Conservation (phyloP, 1,284 basidiomycete genomes). For the Puccinia novopanici region DNA sequence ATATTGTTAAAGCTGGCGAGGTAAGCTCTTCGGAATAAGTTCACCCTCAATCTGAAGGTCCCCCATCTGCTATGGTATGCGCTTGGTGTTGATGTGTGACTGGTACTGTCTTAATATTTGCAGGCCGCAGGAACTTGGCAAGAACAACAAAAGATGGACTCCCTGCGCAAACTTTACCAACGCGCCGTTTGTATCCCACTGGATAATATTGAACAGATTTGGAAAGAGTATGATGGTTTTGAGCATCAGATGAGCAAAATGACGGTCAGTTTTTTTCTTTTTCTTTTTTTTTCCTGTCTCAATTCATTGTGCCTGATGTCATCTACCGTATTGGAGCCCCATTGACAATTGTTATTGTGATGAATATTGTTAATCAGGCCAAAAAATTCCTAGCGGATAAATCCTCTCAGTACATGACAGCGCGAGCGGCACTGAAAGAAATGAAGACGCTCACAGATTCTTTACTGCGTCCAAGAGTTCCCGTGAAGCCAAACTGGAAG, state of each 20-base stretch:
- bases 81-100: not conserved
- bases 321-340: not conserved
- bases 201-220: constrained; percentile 87
- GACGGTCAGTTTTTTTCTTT: constrained; percentile 65
- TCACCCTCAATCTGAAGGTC: not conserved
- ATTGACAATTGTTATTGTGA: not conserved
- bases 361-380: constrained; percentile 63
- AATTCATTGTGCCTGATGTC: not conserved
- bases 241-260: constrained; percentile 88
- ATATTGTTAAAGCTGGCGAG: constrained; percentile 78
- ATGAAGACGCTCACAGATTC: constrained; percentile 65
- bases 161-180: constrained; percentile 86
- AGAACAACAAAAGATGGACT: constrained; percentile 91
- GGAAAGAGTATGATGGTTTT: constrained; percentile 92
- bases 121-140: constrained; percentile 84
- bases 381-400: constrained; percentile 89
- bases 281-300: constrained; percentile 4
- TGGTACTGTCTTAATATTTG: not conserved
- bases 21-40: constrained; percentile 61
- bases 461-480: constrained; percentile 60
- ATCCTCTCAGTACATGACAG: constrained; percentile 88
- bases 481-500: constrained; percentile 47
- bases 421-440: constrained; percentile 81
- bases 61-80: not conserved
- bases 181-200: constrained; percentile 90